Percentiles rank a stretch among this genome's conserved stretches.
phyloP scores from a whole-genome alignment of 140 eudicot species.

The Stevia rebaudiana region DNA sequence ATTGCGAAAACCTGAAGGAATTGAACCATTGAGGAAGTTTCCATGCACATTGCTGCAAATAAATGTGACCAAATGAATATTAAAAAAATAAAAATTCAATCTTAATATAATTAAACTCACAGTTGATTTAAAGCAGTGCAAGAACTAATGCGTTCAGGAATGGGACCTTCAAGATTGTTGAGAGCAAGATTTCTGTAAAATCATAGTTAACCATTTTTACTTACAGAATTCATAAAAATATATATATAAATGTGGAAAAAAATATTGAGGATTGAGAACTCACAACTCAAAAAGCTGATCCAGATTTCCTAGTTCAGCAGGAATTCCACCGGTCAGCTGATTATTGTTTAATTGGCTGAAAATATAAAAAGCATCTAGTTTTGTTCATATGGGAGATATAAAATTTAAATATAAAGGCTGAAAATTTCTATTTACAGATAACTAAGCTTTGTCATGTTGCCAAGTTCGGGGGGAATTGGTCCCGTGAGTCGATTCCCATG shows the following conservation, averaged over 20 bases:
- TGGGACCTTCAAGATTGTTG: slow-evolving; percentile 78
- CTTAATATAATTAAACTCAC: slow-evolving; percentile 29
- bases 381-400: not conserved
- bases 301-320: slow-evolving; percentile 79
- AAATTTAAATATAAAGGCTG: not conserved
- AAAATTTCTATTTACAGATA: slow-evolving; percentile 50
- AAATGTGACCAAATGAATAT: not conserved
- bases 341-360: slow-evolving; percentile 83
- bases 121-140: slow-evolving; percentile 81
- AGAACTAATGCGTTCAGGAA: slow-evolving; percentile 72
- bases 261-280: slow-evolving; percentile 14
- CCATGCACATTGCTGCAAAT: slow-evolving; percentile 75
- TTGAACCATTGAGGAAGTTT: slow-evolving; percentile 74
- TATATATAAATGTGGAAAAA: too few species aligned
- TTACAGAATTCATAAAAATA: not conserved
- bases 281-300: slow-evolving; percentile 86
- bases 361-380: not conserved
- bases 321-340: slow-evolving; percentile 62
- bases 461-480: slow-evolving; percentile 78
- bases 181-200: slow-evolving; percentile 65
- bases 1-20: slow-evolving; percentile 69
- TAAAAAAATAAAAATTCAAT: not conserved
- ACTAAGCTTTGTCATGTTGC: slow-evolving; percentile 87
- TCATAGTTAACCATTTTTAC: not conserved
- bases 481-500: slow-evolving; percentile 87